Evolutionary conservation across 202 grass and related monocot species (phyloP).

Genomic region (Panicum hallii): DNA sequence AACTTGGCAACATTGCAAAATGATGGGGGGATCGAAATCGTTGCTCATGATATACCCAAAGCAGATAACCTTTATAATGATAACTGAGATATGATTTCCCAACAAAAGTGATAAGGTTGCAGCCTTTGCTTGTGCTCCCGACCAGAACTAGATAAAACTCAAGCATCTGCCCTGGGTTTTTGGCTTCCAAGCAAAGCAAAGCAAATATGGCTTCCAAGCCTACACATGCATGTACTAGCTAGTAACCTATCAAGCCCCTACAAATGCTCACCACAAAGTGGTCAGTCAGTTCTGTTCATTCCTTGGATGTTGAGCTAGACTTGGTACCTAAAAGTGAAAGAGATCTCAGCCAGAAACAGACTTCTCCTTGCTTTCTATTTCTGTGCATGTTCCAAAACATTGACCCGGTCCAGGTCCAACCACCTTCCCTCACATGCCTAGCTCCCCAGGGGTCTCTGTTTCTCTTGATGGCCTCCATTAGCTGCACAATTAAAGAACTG

Average conservation of each 20-base stretch:
- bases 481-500: conserved; percentile 29
- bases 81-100: conserved; percentile 31
- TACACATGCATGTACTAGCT: background rate
- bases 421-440: conserved; percentile 39
- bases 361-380: conserved; percentile 23
- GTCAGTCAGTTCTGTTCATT: conserved; percentile 29
- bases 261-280: conserved; percentile 21
- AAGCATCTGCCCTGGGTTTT: conserved; percentile 23
- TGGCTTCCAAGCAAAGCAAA: conserved; percentile 55
- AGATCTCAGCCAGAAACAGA: background rate
- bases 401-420: conserved; percentile 11
- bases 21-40: conserved; percentile 30
- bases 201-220: background rate
- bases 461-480: conserved; percentile 5
- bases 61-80: conserved; percentile 45
- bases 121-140: conserved; percentile 52
- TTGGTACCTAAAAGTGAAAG: background rate
- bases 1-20: conserved; percentile 40
- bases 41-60: conserved; percentile 21
- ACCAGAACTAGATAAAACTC: conserved; percentile 39
- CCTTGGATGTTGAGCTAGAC: conserved; percentile 8
- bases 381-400: conserved; percentile 27
- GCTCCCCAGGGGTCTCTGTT: background rate
- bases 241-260: conserved; percentile 26
- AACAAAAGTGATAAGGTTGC: conserved; percentile 40